Percentiles rank a stretch among this genome's conserved stretches.
These are phyloP conservation scores for Scleromitrula shiraiana DNA, from an alignment of 2,329 filamentous ascomycete species.

Conservation along the genomic window DNA sequence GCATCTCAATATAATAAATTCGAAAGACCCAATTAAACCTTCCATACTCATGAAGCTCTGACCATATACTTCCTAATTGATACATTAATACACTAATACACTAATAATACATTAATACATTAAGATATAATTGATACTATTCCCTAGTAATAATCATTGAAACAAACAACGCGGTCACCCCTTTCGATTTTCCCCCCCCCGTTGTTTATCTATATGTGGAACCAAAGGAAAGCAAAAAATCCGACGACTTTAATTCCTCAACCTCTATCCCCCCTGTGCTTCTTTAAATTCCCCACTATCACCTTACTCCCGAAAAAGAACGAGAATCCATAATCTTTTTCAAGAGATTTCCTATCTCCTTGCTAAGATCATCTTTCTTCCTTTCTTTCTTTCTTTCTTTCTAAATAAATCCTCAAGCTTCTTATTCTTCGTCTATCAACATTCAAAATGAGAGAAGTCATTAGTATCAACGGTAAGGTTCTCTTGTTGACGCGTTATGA, in stretches of 20 bases:
- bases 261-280: conserved; percentile 8
- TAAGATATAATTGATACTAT: too few species aligned
- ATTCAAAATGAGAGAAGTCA: conserved; percentile 92
- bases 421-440: conserved; percentile 21
- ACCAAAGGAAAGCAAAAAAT: conserved; percentile 5
- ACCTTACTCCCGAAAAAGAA: conserved; percentile 10
- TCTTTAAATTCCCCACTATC: conserved; percentile 20
- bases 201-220: conserved; percentile 8
- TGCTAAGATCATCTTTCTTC: conserved; percentile 8
- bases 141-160: too few species aligned
- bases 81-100: too few species aligned
- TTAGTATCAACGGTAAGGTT: conserved; percentile 90
- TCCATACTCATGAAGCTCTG: conserved; percentile 1
- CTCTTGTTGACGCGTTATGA: conserved; percentile 25
- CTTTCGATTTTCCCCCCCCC: conserved; percentile 6
- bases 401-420: conserved; percentile 1
- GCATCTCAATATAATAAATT: too few species aligned
- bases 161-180: conserved; percentile 8
- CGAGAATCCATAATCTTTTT: conserved; percentile 13
- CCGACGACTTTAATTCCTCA: conserved; percentile 12
- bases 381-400: conserved; percentile 7
- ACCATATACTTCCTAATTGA: conserved; percentile 3
- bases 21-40: too few species aligned
- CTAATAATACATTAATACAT: too few species aligned
- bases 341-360: conserved; percentile 11